Percentiles rank a stretch among this genome's conserved stretches.
These are phyloP conservation scores for Metschnikowia sp. DNA, from an alignment of 805 yeast species.

Conservation along the genomic window DNA sequence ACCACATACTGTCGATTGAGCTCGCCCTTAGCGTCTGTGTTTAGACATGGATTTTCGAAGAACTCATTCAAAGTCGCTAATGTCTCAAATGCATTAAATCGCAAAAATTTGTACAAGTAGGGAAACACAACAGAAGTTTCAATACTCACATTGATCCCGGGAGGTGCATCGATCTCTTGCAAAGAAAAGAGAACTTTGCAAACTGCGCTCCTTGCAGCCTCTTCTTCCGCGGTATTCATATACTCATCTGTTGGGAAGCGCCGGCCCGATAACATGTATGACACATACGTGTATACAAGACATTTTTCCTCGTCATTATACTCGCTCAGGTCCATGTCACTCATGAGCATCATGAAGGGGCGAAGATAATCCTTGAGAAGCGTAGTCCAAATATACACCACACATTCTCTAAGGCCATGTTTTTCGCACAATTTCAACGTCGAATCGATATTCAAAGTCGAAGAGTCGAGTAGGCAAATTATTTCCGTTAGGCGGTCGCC, in stretches of 20 bases:
- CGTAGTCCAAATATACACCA: conserved; percentile 67
- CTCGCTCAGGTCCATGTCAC: conserved; percentile 9
- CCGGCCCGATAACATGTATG: conserved; percentile 70
- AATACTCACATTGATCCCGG: background rate
- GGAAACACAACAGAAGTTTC: conserved; percentile 46
- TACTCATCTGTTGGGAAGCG: conserved; percentile 70
- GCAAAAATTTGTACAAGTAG: conserved; percentile 56
- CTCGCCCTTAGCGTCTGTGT: conserved; percentile 49
- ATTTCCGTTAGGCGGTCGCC: conserved; percentile 59
- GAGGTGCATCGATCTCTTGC: background rate
- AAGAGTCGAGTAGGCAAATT: conserved; percentile 64
- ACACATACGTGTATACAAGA: conserved; percentile 53
- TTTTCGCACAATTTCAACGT: conserved; percentile 60
- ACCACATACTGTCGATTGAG: conserved; percentile 75
- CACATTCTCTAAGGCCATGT: conserved; percentile 57
- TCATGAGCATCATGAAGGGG: conserved; percentile 60
- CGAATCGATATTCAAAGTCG: conserved; percentile 72
- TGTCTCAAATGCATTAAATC: conserved; percentile 53
- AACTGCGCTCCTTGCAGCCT: conserved; percentile 8
- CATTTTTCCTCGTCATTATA: conserved; percentile 3
- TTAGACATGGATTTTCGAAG: conserved; percentile 74
- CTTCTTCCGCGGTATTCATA: conserved; percentile 29
- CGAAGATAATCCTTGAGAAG: conserved; percentile 67
- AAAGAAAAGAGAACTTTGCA: conserved; percentile 39
- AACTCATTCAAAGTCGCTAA: conserved; percentile 73